These are phyloP conservation scores for Boletus subcaerulescens DNA, from an alignment of 768 basidiomycete species.

Conservation along the genomic window DNA sequence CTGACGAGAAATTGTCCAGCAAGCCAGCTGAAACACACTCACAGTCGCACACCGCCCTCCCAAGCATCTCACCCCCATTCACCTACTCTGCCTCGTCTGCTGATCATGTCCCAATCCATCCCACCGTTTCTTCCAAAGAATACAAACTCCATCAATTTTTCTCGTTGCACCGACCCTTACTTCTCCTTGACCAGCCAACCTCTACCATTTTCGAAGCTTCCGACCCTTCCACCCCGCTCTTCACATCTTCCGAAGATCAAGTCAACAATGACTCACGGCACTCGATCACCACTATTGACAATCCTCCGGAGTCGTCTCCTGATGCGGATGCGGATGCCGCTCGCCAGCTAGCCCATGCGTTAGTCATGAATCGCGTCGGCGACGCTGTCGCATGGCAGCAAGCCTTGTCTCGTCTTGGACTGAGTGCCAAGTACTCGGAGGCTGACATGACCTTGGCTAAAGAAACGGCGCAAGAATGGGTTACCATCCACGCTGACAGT, in stretches of 20 bases:
- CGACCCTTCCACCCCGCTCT: conserved; percentile 17
- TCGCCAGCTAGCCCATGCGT: conserved; percentile 70
- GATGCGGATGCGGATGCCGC: conserved; percentile 82
- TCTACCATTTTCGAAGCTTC: conserved; percentile 49
- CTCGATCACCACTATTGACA: conserved; percentile 34
- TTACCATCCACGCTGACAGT: conserved; percentile 72
- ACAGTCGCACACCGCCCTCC: conserved; percentile 11
- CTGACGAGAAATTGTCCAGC: conserved; percentile 29
- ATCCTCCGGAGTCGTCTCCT: conserved; percentile 47
- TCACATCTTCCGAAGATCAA: conserved; percentile 17
- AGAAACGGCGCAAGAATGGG: conserved; percentile 57
- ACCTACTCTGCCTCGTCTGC: conserved; percentile 5
- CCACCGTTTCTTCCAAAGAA: conserved; percentile 59
- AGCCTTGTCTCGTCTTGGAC: conserved; percentile 60
- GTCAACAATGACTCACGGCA: conserved; percentile 28
- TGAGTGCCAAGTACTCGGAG: conserved; percentile 50
- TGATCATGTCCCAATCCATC: conserved; percentile 40
- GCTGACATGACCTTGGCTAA: conserved; percentile 50
- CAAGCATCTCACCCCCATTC: conserved; percentile 16
- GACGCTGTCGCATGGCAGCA: conserved; percentile 66
- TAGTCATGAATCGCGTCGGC: conserved; percentile 66
- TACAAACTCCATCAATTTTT: conserved; percentile 85
- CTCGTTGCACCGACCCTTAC: conserved; percentile 73
- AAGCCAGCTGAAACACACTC: conserved; percentile 24
- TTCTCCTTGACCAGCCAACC: conserved; percentile 62